These are phyloP conservation scores for Tolypocladium inflatum DNA, from an alignment of 2,329 filamentous ascomycete genomes.

Conservation along the genomic window DNA sequence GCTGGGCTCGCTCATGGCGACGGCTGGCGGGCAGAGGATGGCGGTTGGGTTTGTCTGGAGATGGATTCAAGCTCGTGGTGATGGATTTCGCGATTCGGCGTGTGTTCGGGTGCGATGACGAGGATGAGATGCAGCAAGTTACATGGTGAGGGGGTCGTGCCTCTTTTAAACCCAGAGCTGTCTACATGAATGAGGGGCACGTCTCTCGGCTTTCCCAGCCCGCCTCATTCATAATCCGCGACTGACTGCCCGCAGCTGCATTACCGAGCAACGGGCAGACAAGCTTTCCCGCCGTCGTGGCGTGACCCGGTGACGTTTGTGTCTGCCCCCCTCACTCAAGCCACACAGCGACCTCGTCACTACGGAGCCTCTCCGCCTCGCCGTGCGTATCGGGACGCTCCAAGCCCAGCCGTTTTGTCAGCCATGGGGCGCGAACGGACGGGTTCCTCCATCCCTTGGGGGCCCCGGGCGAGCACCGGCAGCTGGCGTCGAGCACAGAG, in stretches of 20 bases:
- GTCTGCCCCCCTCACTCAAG: neutral
- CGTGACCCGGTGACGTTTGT: neutral
- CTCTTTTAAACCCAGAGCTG: neutral
- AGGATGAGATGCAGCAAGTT: neutral
- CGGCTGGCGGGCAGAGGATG: neutral
- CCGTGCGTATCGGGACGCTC: neutral
- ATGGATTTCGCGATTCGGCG: neutral
- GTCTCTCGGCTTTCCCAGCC: neutral
- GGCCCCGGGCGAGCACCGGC: neutral
- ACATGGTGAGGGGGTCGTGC: neutral
- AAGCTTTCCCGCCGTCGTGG: neutral
- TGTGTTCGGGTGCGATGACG: neutral
- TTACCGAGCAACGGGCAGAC: neutral
- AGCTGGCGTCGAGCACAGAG: neutral
- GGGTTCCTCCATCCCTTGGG: neutral
- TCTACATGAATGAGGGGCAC: neutral
- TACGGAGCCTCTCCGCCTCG: neutral
- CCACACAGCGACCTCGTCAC: neutral
- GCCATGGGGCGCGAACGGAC: neutral
- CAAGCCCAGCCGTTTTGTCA: neutral
- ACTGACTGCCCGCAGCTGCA: neutral
- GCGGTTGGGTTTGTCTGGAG: neutral
- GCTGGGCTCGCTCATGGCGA: slow-evolving; percentile 19
- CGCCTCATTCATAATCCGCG: neutral
- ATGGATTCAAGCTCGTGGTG: neutral